Conservation (phyloP, 257 asterid species). For the Jacaranda copaia region DNA sequence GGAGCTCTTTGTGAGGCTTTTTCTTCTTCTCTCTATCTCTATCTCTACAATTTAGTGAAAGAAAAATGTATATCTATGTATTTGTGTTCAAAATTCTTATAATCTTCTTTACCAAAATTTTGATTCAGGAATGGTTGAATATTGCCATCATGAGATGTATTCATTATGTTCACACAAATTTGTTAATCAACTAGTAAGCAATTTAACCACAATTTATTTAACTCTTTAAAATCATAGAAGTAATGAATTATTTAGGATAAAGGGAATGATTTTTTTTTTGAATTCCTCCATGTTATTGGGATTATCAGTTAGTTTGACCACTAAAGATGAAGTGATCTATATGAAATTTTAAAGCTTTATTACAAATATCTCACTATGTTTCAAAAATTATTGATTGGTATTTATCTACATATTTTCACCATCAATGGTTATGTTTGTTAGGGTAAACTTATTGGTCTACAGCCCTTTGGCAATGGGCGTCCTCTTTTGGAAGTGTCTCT, state of each 20-base stretch:
- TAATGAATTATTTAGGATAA: constrained; percentile 4
- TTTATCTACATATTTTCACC: not conserved
- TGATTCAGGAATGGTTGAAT: constrained; percentile 89
- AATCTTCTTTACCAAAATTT: constrained; percentile 87
- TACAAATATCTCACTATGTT: not conserved
- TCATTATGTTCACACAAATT: constrained; percentile 4
- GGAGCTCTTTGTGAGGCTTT: constrained; percentile 44
- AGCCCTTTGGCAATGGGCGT: constrained; percentile 97
- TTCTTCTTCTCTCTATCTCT: constrained; percentile 26
- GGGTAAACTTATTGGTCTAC: constrained; percentile 74
- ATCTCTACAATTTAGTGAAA: not conserved
- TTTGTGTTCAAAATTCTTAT: constrained; percentile 69
- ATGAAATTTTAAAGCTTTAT: constrained; percentile 22
- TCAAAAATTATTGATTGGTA: not conserved
- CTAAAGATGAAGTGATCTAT: constrained; percentile 7
- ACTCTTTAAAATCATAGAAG: not conserved
- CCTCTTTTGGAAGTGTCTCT: constrained; percentile 84
- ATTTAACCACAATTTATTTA: not conserved
- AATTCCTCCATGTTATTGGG: not conserved
- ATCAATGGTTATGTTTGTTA: constrained; percentile 30
- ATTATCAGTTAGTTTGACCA: constrained; percentile 1
- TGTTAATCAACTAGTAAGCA: not conserved
- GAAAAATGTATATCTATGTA: constrained; percentile 5
- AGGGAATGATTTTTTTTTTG: not conserved
- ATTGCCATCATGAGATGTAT: constrained; percentile 96